Evolutionary conservation across 805 yeast genomes (phyloP), one percentile per base, ranked within the genome.

Genomic region (Candida lessepsii): DNA sequence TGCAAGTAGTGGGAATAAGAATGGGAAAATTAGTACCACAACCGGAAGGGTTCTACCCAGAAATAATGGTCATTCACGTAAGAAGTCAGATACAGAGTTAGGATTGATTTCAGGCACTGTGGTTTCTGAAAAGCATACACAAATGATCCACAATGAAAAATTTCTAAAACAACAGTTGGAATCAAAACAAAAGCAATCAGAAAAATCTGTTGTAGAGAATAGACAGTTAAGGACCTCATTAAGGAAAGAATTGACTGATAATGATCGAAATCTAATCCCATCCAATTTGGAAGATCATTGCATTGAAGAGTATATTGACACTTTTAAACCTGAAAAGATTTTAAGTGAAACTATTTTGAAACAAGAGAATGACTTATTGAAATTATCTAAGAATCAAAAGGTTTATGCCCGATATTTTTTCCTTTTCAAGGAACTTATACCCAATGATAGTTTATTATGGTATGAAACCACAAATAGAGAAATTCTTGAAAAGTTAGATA

Each of bases 391-490:
- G 18, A 20, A 35, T 13, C 19, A 14, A 2, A 28, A 17, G 3
- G 15, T 5, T 4, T 45, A 41, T 26, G 15, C 29, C 5, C 23
- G 48, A 15, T 15, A 32, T 16, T 45, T 41, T 23, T 41, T 38
- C 28, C 30, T 35, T 16, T 41, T 35, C 25, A 39, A 37, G n/a
- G 33, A 25, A 24, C 17, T 17, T 3, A 7, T 17, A 5, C 5
- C 11, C 4, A 9, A 17, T n/a, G 15, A 14, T 4, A 11, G n/a
- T 16, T 6, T 17, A 4, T 2, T 8, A 13, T 19, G 25, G 35
- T 4, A 19, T 7, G n/a, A 10, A 9, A 11, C 15, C 3, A 35
- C 29, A 5, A n/a, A 26, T 23, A 26, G 19, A 35, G 17, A 5
- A 3, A 3, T 35, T 14, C 30, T 35, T 5, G 4, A 26, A 17